Percentiles rank a stretch among this genome's conserved stretches.
These are phyloP conservation scores for Aspergillus flavus DNA, from an alignment of 2,329 filamentous ascomycete genomes.

Conservation along the genomic window DNA sequence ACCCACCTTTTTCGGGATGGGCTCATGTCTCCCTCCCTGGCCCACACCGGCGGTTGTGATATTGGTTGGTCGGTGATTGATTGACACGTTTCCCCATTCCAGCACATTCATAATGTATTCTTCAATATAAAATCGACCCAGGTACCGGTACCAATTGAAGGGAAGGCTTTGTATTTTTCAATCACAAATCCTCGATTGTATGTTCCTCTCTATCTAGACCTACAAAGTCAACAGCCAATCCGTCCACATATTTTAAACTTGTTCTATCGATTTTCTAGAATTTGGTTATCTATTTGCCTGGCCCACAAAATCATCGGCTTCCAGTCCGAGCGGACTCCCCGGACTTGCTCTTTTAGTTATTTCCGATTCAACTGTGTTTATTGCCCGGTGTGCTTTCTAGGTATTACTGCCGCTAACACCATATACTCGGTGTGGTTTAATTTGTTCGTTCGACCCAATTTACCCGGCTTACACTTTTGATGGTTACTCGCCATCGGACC, in stretches of 20 bases:
- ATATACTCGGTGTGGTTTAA: background rate
- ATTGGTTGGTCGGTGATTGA: background rate
- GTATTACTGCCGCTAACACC: background rate
- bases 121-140: background rate
- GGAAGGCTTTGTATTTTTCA: background rate
- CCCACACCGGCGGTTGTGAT: background rate
- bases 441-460: background rate
- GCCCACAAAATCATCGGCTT: background rate
- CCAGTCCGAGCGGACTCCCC: slow-evolving; percentile 11
- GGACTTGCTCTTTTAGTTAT: slow-evolving; percentile 25
- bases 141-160: background rate
- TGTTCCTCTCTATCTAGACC: background rate
- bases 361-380: slow-evolving; percentile 10
- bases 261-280: slow-evolving; percentile 2
- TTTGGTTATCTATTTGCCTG: background rate
- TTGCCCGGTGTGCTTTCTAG: background rate
- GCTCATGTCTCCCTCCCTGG: background rate
- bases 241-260: background rate
- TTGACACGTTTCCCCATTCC: background rate
- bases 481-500: background rate
- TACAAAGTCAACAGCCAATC: background rate
- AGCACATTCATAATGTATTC: background rate
- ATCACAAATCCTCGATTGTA: background rate
- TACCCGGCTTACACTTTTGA: background rate
- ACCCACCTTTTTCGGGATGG: background rate